phyloP scores from a whole-genome alignment of 352 stramenopile species.

The Stephanocyclus meneghinianus region DNA sequence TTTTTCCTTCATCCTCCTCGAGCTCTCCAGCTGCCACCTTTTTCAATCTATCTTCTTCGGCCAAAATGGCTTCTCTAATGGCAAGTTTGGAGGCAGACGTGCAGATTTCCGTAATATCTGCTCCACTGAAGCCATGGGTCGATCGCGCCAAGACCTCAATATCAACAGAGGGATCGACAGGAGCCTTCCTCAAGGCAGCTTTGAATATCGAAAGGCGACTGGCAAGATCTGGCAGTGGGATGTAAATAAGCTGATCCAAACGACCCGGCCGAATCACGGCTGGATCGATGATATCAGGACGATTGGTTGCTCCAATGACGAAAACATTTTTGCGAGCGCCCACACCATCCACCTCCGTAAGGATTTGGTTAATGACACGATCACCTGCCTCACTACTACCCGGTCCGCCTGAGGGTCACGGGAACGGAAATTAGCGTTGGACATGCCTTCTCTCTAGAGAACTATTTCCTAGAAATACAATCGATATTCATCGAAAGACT shows the following conservation, averaged over 20 bases:
- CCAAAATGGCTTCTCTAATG: constrained; percentile 84
- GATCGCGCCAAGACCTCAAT: constrained; percentile 82
- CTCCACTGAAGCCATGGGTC: constrained; percentile 85
- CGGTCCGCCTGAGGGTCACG: constrained; percentile 67
- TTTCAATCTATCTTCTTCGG: constrained; percentile 73
- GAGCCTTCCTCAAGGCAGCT: constrained; percentile 85
- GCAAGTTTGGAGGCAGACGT: constrained; percentile 86
- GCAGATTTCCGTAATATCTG: constrained; percentile 87
- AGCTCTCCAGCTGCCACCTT: constrained; percentile 77
- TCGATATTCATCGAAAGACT: background rate
- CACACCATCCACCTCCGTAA: constrained; percentile 98
- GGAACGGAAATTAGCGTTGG: background rate
- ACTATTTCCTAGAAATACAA: no score
- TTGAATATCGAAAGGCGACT: constrained; percentile 86
- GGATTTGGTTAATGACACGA: constrained; percentile 94
- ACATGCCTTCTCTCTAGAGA: background rate
- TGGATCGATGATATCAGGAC: constrained; percentile 94
- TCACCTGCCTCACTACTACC: constrained; percentile 91
- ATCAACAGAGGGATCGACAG: constrained; percentile 80
- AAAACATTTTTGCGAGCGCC: constrained; percentile 91
- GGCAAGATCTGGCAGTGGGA: constrained; percentile 87
- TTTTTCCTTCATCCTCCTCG: constrained; percentile 69
- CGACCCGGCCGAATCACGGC: constrained; percentile 93
- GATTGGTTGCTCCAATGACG: constrained; percentile 96
- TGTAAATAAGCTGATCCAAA: constrained; percentile 94